phyloP scores from a whole-genome alignment of 2,329 filamentous ascomycete species.

The Colletotrichum melonis region DNA sequence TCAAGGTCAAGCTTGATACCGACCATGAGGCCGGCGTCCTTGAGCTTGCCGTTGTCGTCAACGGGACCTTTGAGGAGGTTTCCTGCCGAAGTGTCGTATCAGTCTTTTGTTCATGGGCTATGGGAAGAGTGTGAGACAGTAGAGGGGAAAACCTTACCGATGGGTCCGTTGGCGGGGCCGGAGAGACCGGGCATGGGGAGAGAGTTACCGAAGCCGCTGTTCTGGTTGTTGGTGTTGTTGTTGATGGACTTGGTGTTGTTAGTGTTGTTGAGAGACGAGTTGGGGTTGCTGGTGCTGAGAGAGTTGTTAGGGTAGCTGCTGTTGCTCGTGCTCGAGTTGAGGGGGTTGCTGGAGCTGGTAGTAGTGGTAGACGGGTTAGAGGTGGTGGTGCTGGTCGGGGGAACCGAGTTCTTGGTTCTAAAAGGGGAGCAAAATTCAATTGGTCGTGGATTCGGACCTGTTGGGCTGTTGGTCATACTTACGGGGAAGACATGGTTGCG shows the following conservation, averaged over 20 bases:
- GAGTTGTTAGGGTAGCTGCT: conserved; percentile 8
- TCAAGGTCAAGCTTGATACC: conserved; percentile 74
- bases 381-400: background rate
- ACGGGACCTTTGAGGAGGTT: conserved; percentile 68
- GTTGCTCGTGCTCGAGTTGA: conserved; percentile 1
- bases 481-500: conserved; percentile 49
- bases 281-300: conserved; percentile 17
- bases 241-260: conserved; percentile 22
- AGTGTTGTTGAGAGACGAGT: conserved; percentile 24
- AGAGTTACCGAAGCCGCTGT: conserved; percentile 1
- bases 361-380: conserved; percentile 48
- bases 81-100: conserved; percentile 45
- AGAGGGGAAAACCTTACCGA: conserved; percentile 38
- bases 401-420: conserved; percentile 50
- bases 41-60: conserved; percentile 67
- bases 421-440: conserved; percentile 4
- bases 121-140: background rate
- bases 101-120: background rate
- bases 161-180: conserved; percentile 46
- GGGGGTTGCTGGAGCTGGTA: conserved; percentile 19
- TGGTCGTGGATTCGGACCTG: conserved; percentile 39
- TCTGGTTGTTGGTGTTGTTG: conserved; percentile 27
- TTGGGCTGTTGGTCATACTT: conserved; percentile 44
- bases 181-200: conserved; percentile 57
- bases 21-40: conserved; percentile 67